Evolutionary conservation across 352 stramenopile species (phyloP).

Genomic region (Hyaloperonospora arabidopsidis): DNA sequence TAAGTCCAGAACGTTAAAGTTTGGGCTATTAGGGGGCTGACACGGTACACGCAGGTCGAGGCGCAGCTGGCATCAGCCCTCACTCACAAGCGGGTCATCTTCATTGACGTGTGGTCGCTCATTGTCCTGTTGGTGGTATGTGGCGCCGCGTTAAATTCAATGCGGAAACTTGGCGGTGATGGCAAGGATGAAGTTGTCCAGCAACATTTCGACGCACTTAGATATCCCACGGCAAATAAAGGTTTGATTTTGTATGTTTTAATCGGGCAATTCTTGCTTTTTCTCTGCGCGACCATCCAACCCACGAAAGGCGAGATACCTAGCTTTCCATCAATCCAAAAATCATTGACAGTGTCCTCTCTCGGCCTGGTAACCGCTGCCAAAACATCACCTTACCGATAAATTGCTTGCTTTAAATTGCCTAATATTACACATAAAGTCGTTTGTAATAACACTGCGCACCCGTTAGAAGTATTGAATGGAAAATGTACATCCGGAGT

Average conservation of each 20-base stretch:
- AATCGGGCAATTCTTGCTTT: conserved; percentile 11
- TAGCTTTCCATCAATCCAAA: neutral
- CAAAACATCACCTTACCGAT: conserved; percentile 1
- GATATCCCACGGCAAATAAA: neutral
- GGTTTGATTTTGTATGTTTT: neutral
- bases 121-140: conserved; percentile 29
- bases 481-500: neutral
- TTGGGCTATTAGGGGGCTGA: conserved; percentile 22
- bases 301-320: conserved; percentile 8
- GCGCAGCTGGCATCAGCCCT: neutral
- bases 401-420: conserved; percentile 5
- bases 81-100: conserved; percentile 7
- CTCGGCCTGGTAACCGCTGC: neutral
- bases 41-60: conserved; percentile 13
- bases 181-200: conserved; percentile 13
- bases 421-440: neutral
- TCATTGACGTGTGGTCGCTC: conserved; percentile 9
- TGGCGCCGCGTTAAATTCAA: conserved; percentile 12
- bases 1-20: conserved; percentile 27
- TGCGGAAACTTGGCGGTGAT: conserved; percentile 9
- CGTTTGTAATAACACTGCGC: neutral
- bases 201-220: conserved; percentile 11
- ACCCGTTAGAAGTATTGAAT: neutral
- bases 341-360: neutral
- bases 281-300: conserved; percentile 2